Evolutionary conservation across 768 basidiomycete species (phyloP), one percentile per base, ranked within the genome.

Genomic region (Clathrus columnatus): DNA sequence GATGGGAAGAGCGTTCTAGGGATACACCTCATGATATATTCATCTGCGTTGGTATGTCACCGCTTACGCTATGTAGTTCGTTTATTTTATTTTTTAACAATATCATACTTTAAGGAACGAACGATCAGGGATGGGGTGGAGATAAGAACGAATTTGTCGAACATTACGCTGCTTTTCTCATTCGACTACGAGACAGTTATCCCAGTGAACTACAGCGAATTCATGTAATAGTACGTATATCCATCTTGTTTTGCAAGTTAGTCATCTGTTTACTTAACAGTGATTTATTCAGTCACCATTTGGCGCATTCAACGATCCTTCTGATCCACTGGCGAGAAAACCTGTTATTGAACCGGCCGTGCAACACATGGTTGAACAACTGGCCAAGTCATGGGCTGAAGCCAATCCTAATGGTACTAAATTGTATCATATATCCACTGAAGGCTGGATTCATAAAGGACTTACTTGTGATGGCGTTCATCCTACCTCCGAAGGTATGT

Each of bases 161-260:
- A 30, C 45, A 36, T 47, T 55, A 55, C 41, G 18, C 46, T 27
- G 28, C 44, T 27, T 55, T 55, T 27, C n/a, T 55, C 16, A 17
- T 18, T 29, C 54, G 54, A 18, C 27, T 55, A 5, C 6, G 46
- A 32, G 54, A 55, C 10, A 55, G 54, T 14, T 46, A 55, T 30
- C 44, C 23, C 5, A 16, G 7, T 8, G 48, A 20, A 16, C 32
- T 47, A 7, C n/a, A 48, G 16, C 26, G 46, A 20, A 55, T 55
- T 32, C 46, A 55, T 18, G 46, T 55, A 4, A 48, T 55, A 18
- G 54, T 55, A 29, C 27, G 46, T 48, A 14, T 18, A 23, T 26
- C n/a, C 20, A 14, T 3, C 2, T 36, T 36, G 16, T 20, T 30
- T 30, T 7, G 6, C 24, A 45, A 28, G 18, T 4, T n/a, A 7